A percentile compares a stretch with the other conserved stretches of the same genome.
These are phyloP conservation scores for Candida nonsorbophila DNA, from an alignment of 805 yeast genomes.

Conservation along the genomic window DNA sequence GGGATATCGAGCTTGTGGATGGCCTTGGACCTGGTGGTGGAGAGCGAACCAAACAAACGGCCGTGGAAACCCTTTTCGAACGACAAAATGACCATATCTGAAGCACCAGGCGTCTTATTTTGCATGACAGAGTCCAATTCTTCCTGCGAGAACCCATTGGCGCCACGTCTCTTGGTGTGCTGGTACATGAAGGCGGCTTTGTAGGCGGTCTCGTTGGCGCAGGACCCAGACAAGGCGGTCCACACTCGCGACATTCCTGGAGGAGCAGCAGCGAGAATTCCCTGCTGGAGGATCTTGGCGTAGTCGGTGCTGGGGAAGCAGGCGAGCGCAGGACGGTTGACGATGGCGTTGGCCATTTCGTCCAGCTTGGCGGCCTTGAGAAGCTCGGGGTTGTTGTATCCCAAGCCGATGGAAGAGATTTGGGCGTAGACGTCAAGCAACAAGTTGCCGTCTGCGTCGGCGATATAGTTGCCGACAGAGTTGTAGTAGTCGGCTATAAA, in stretches of 20 bases:
- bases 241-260: constrained; percentile 54
- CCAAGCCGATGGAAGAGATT: constrained; percentile 39
- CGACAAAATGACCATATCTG: constrained; percentile 78
- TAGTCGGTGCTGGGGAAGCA: constrained; percentile 49
- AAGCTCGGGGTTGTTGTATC: constrained; percentile 40
- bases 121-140: constrained; percentile 46
- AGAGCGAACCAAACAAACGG: constrained; percentile 85
- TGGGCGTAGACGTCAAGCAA: constrained; percentile 38
- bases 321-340: constrained; percentile 41
- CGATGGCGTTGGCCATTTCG: constrained; percentile 36
- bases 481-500: constrained; percentile 35
- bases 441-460: constrained; percentile 38
- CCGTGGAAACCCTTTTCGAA: constrained; percentile 93
- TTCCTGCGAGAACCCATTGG: constrained; percentile 37
- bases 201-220: constrained; percentile 66
- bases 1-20: constrained; percentile 92
- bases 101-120: constrained; percentile 66
- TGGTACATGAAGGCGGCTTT: constrained; percentile 68
- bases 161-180: constrained; percentile 50
- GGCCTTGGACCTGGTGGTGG: constrained; percentile 91
- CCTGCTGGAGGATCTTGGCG: constrained; percentile 41
- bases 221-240: constrained; percentile 65
- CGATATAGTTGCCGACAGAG: constrained; percentile 35
- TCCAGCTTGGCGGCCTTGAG: constrained; percentile 31
- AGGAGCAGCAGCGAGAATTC: constrained; percentile 60